Conservation (phyloP, 805 yeast genomes). For the Wickerhamiella cacticola region DNA sequence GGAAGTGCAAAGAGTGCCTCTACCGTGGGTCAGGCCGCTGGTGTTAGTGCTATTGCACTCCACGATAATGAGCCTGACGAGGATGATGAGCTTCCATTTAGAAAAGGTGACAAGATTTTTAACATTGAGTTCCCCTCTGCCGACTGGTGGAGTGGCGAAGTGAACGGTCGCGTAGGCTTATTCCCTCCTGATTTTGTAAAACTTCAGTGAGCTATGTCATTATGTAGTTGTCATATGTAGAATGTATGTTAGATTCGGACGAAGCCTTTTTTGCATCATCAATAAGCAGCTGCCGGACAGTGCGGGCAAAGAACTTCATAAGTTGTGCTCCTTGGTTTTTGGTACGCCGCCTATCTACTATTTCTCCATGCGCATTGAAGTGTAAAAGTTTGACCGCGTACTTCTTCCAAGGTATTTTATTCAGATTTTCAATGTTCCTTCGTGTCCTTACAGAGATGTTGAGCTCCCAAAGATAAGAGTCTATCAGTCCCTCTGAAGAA, state of each 20-base stretch:
- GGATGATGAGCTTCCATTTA: conserved; percentile 78
- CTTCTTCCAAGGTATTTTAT: conserved; percentile 61
- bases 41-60: conserved; percentile 48
- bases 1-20: conserved; percentile 12
- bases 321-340: conserved; percentile 25
- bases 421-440: conserved; percentile 42
- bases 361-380: conserved; percentile 76
- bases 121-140: conserved; percentile 84
- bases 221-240: background rate
- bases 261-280: conserved; percentile 2
- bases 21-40: conserved; percentile 20
- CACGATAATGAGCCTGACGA: conserved; percentile 83
- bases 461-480: conserved; percentile 16
- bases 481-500: conserved; percentile 15
- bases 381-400: conserved; percentile 59
- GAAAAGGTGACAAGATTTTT: conserved; percentile 68
- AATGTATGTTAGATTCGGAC: conserved; percentile 8
- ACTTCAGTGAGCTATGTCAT: conserved; percentile 14
- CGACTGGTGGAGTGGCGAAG: conserved; percentile 94
- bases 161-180: conserved; percentile 65
- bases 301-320: conserved; percentile 21
- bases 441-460: conserved; percentile 30
- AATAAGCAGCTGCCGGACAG: background rate
- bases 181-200: conserved; percentile 86
- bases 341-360: conserved; percentile 48